Evolutionary conservation across 2,329 filamentous ascomycete genomes (phyloP).

Genomic region (Hawksworthiomyces lignivorus): DNA sequence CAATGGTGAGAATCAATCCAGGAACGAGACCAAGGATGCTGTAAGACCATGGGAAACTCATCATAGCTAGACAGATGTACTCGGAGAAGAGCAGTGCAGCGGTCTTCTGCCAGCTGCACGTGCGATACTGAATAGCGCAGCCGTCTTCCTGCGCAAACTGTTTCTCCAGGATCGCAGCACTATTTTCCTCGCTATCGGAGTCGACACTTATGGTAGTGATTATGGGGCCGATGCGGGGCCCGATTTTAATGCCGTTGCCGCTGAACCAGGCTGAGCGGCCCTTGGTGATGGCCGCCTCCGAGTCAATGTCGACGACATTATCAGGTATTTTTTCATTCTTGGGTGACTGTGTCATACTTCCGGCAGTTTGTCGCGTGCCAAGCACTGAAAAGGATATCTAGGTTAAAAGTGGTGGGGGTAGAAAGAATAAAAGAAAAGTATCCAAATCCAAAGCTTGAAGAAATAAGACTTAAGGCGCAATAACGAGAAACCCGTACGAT

Average conservation of each 20-base stretch:
- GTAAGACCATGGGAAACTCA: conserved; percentile 95
- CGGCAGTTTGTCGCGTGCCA: too few relatives aligned
- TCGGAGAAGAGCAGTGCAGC: conserved; percentile 86
- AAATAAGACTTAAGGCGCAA: too few relatives aligned
- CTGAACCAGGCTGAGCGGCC: conserved; percentile 31
- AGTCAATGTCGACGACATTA: conserved; percentile 4
- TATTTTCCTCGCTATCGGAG: conserved; percentile 38
- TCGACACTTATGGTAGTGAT: conserved; percentile 25
- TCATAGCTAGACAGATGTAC: conserved; percentile 87
- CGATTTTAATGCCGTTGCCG: conserved; percentile 33
- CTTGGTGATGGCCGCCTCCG: conserved; percentile 14
- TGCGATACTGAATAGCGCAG: conserved; percentile 81
- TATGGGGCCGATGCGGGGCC: conserved; percentile 44
- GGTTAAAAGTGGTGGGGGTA: not conserved
- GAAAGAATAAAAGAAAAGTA: not conserved
- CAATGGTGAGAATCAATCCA: conserved; percentile 72
- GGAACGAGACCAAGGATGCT: conserved; percentile 80
- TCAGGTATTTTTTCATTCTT: conserved; percentile 2
- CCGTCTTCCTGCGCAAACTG: conserved; percentile 72
- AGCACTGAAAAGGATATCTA: not conserved
- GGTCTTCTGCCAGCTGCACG: conserved; percentile 93
- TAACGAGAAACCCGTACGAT: too few relatives aligned
- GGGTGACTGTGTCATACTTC: conserved; percentile 15
- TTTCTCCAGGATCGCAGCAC: conserved; percentile 43
- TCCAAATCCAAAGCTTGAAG: too few relatives aligned